phyloP scores from a whole-genome alignment of 2,329 filamentous ascomycete species.

The Ophiostoma sp. region DNA sequence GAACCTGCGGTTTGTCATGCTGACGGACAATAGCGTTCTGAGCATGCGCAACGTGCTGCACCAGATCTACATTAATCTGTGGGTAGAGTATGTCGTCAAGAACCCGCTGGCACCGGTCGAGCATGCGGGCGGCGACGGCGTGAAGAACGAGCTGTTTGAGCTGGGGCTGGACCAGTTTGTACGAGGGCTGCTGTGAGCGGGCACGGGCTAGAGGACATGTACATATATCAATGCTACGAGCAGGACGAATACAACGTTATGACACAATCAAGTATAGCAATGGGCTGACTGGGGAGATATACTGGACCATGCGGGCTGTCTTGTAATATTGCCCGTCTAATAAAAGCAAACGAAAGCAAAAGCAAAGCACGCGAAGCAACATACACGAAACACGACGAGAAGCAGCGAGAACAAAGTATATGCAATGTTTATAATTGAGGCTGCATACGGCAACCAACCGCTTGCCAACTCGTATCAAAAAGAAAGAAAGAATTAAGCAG shows the following conservation, averaged over 20 bases:
- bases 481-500: background rate
- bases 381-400: no score
- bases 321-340: no score
- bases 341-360: no score
- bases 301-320: no score
- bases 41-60: conserved; percentile 93
- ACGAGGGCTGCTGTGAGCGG: conserved; percentile 53
- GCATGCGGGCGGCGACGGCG: conserved; percentile 63
- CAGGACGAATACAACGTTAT: background rate
- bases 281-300: no score
- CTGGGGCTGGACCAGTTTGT: conserved; percentile 73
- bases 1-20: conserved; percentile 91
- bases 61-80: conserved; percentile 97
- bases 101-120: conserved; percentile 64
- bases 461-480: background rate
- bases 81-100: conserved; percentile 86
- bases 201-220: background rate
- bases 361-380: no score
- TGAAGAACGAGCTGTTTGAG: conserved; percentile 66
- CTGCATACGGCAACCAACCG: background rate
- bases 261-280: background rate
- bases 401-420: background rate
- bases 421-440: background rate
- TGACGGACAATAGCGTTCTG: conserved; percentile 81
- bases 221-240: background rate